These are phyloP conservation scores for Discostella stelligera DNA, from an alignment of 352 stramenopile genomes.

Conservation along the genomic window DNA sequence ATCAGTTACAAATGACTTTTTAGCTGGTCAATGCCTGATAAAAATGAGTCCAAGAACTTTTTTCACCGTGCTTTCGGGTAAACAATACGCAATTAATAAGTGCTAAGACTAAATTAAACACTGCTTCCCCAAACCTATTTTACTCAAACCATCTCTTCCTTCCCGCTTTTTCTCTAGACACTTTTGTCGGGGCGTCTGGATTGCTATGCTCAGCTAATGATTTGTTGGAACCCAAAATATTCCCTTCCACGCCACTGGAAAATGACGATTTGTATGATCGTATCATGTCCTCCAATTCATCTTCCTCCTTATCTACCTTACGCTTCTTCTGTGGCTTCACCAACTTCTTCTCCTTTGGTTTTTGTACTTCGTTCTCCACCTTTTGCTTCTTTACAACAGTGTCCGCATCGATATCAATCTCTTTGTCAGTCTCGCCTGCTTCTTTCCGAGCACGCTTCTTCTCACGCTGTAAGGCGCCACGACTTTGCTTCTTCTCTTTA, in stretches of 20 bases:
- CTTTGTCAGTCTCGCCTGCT: slow-evolving; percentile 18
- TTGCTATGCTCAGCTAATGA: not conserved
- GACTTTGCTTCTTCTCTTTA: slow-evolving; percentile 45
- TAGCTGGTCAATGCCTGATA: not conserved
- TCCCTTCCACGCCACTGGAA: slow-evolving; percentile 1
- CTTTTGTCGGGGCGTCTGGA: not conserved
- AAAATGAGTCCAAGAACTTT: not conserved
- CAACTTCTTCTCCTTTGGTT: slow-evolving; percentile 28
- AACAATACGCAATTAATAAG: no score
- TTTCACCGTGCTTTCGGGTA: no score
- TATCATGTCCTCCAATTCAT: slow-evolving; percentile 51
- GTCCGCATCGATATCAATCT: not conserved
- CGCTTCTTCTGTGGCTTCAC: slow-evolving; percentile 45
- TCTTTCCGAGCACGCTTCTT: slow-evolving; percentile 52
- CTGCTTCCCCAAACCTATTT: not conserved
- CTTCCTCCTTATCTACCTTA: slow-evolving; percentile 43
- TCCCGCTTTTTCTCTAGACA: not conserved
- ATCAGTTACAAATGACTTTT: not conserved
- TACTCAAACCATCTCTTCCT: slow-evolving; percentile 5
- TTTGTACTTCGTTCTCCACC: slow-evolving; percentile 6
- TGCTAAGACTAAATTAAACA: no score
- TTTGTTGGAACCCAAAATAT: not conserved
- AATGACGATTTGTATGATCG: slow-evolving; percentile 49
- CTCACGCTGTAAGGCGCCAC: slow-evolving; percentile 65
- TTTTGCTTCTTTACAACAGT: slow-evolving; percentile 4